A percentile compares a stretch with the other conserved stretches of the same genome.
These are phyloP conservation scores for Ceratocystis diversiconidia DNA, from an alignment of 2,329 filamentous ascomycete genomes.

Conservation along the genomic window DNA sequence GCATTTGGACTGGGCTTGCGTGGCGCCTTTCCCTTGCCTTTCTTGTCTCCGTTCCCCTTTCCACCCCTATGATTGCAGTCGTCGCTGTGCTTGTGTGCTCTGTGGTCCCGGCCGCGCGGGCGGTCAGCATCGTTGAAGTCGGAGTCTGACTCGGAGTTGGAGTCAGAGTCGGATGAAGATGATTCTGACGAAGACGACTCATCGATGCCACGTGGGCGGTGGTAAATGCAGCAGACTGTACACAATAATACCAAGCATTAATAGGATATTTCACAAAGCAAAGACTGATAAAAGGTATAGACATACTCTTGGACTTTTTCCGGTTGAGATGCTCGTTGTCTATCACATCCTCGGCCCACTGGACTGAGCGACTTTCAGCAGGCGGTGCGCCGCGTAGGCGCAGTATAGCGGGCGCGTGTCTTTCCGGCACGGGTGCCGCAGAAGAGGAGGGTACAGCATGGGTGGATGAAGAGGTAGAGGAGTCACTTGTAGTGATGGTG, in stretches of 20 bases:
- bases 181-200: conserved; percentile 59
- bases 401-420: conserved; percentile 26
- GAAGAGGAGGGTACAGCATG: neutral
- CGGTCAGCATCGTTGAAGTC: conserved; percentile 25
- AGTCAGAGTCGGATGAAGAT: conserved; percentile 36
- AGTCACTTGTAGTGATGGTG: conserved; percentile 1
- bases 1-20: conserved; percentile 59
- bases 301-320: conserved; percentile 81
- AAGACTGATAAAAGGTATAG: neutral
- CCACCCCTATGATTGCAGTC: conserved; percentile 22
- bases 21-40: conserved; percentile 29
- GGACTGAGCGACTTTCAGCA: conserved; percentile 48
- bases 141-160: conserved; percentile 23
- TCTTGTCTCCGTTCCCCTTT: conserved; percentile 25
- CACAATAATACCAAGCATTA: neutral
- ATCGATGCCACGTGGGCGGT: conserved; percentile 64
- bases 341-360: conserved; percentile 85
- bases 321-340: conserved; percentile 91
- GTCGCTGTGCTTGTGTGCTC: neutral
- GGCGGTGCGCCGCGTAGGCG: conserved; percentile 38
- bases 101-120: conserved; percentile 19
- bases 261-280: neutral
- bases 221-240: conserved; percentile 97
- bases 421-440: neutral
- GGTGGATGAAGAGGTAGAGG: neutral